Conservation (phyloP, 2,329 filamentous ascomycete species). For the Fusarium brevicatenulatum region DNA sequence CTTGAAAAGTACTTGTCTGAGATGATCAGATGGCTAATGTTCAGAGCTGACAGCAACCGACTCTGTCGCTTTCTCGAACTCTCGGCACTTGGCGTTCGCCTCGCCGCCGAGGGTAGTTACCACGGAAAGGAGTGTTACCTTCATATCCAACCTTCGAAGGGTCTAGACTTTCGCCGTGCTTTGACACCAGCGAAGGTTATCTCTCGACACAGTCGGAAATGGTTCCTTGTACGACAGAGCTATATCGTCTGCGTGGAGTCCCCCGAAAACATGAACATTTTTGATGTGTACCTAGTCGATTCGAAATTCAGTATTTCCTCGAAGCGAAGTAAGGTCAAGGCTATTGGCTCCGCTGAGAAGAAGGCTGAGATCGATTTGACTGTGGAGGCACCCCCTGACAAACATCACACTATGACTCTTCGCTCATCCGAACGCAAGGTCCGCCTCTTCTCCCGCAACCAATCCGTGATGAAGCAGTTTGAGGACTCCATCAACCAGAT, state of each 20-base stretch:
- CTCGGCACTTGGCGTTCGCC: slow-evolving; percentile 89
- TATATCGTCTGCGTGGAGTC: slow-evolving; percentile 99
- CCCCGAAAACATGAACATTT: slow-evolving; percentile 97
- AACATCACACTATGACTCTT: slow-evolving; percentile 89
- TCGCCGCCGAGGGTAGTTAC: slow-evolving; percentile 95
- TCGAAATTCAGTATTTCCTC: slow-evolving; percentile 84
- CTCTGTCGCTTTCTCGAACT: slow-evolving; percentile 96
- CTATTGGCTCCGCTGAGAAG: slow-evolving; percentile 68
- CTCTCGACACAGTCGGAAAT: slow-evolving; percentile 87
- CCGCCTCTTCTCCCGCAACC: slow-evolving; percentile 89
- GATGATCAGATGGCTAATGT: slow-evolving; percentile 97
- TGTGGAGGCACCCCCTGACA: slow-evolving; percentile 51
- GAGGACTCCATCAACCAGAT: slow-evolving; percentile 92
- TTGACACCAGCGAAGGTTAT: slow-evolving; percentile 82
- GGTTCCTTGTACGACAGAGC: slow-evolving; percentile 97
- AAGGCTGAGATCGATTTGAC: slow-evolving; percentile 58
- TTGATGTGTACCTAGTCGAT: slow-evolving; percentile 98
- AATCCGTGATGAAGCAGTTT: slow-evolving; percentile 89
- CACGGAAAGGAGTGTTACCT: slow-evolving; percentile 97
- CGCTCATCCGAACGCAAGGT: slow-evolving; percentile 92
- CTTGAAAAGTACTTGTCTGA: slow-evolving; percentile 91
- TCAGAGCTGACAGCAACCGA: slow-evolving; percentile 93
- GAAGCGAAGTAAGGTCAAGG: slow-evolving; percentile 69
- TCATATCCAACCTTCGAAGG: slow-evolving; percentile 90
- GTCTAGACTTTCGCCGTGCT: slow-evolving; percentile 84